Evolutionary conservation across 805 yeast genomes (phyloP).

Genomic region (Ogataea paradorogensis): DNA sequence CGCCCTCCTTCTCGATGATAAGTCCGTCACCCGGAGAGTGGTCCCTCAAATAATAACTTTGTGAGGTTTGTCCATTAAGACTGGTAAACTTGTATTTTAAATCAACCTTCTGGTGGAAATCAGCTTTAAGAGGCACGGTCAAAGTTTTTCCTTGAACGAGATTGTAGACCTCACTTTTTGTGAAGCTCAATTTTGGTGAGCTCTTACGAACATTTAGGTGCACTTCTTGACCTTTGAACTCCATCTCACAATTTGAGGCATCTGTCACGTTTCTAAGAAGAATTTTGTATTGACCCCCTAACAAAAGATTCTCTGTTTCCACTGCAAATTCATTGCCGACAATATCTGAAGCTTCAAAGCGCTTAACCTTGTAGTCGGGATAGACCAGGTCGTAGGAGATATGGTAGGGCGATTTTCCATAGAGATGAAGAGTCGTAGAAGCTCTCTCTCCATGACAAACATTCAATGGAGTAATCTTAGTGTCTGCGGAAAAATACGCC

Average conservation of each 20-base stretch:
- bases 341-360: slow-evolving; percentile 42
- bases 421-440: slow-evolving; percentile 54
- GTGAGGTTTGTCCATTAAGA: slow-evolving; percentile 20
- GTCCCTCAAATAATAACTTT: slow-evolving; percentile 6
- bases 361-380: slow-evolving; percentile 43
- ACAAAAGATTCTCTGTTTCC: slow-evolving; percentile 50
- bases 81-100: slow-evolving; percentile 34
- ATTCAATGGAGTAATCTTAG: slow-evolving; percentile 18
- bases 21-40: slow-evolving; percentile 30
- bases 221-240: slow-evolving; percentile 60
- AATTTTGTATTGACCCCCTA: slow-evolving; percentile 74
- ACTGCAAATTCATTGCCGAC: slow-evolving; percentile 38
- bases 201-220: slow-evolving; percentile 67
- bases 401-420: slow-evolving; percentile 78
- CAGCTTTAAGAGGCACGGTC: slow-evolving; percentile 50
- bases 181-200: slow-evolving; percentile 49
- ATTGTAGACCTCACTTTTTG: slow-evolving; percentile 29
- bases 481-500: slow-evolving; percentile 37
- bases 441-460: slow-evolving; percentile 34
- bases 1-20: slow-evolving; percentile 39
- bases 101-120: slow-evolving; percentile 30
- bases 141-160: slow-evolving; percentile 62
- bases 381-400: slow-evolving; percentile 68
- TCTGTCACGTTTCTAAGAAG: slow-evolving; percentile 67
- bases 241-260: slow-evolving; percentile 75